These are phyloP conservation scores for Malus domestica DNA, from an alignment of 306 rosid species.

Conservation along the genomic window DNA sequence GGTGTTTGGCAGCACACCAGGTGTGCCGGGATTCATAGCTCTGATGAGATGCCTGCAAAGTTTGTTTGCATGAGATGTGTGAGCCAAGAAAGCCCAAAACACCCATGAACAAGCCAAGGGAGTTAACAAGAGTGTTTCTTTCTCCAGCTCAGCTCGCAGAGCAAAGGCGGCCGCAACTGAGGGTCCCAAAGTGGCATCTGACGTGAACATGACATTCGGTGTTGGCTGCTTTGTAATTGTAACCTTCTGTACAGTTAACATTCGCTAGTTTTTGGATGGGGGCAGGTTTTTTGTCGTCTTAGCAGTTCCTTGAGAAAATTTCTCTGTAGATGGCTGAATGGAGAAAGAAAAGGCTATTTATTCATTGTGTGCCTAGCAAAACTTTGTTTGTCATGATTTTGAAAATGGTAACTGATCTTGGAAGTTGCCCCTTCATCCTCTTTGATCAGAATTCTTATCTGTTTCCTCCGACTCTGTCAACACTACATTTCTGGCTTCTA, in stretches of 20 bases:
- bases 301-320: neutral
- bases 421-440: neutral
- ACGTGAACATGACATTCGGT: conserved; percentile 27
- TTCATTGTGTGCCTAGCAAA: too few relatives aligned
- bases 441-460: neutral
- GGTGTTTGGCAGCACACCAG: conserved; percentile 75
- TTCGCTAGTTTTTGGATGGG: neutral
- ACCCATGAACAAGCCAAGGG: neutral
- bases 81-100: conserved; percentile 5
- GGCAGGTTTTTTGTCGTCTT: neutral
- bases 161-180: conserved; percentile 25
- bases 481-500: conserved; percentile 13
- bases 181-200: conserved; percentile 19
- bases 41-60: conserved; percentile 37
- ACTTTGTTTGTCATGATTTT: neutral
- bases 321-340: neutral
- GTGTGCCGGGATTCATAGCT: conserved; percentile 50
- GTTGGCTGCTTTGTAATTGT: conserved; percentile 37
- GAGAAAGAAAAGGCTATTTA: neutral
- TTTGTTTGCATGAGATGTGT: conserved; percentile 38
- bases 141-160: conserved; percentile 26
- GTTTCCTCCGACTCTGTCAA: neutral
- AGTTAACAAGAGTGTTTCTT: neutral
- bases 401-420: neutral
- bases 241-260: conserved; percentile 19